These are phyloP conservation scores for Penicillium thymicola DNA, from an alignment of 2,329 filamentous ascomycete genomes.

Conservation along the genomic window DNA sequence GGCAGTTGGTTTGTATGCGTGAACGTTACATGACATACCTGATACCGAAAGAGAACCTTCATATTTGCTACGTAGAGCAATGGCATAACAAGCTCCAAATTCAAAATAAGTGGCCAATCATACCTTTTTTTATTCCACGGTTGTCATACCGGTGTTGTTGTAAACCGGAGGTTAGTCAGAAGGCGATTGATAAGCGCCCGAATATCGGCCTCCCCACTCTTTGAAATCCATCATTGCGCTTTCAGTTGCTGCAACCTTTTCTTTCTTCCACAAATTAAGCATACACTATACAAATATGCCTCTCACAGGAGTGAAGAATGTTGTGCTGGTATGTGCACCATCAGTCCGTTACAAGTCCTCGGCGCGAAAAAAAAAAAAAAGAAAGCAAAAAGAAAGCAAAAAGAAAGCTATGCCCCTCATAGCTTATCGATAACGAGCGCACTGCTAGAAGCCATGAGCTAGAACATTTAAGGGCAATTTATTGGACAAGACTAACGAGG, in stretches of 20 bases:
- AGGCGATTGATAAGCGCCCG: conserved; percentile 28
- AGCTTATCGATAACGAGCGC: conserved; percentile 42
- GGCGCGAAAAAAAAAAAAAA: conserved; percentile 3
- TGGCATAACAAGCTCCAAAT: neutral
- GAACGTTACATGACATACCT: conserved; percentile 4
- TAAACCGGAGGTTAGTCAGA: conserved; percentile 16
- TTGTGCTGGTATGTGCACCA: conserved; percentile 38
- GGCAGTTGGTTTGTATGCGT: neutral
- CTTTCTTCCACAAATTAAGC: neutral
- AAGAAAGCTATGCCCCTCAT: conserved; percentile 19
- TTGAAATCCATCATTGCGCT: conserved; percentile 6
- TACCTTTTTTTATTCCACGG: neutral
- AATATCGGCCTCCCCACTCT: conserved; percentile 20
- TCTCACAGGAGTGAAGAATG: conserved; percentile 44
- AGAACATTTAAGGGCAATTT: neutral
- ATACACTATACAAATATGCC: conserved; percentile 31
- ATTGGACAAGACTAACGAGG: neutral
- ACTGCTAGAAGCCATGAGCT: neutral
- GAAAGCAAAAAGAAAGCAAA: conserved; percentile 11
- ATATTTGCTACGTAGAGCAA: conserved; percentile 5
- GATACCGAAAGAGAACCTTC: neutral
- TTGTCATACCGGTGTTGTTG: neutral
- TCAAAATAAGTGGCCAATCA: neutral
- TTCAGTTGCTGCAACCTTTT: neutral
- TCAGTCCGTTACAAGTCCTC: neutral